A percentile compares a stretch with the other conserved stretches of the same genome.
Conservation (phyloP, 2,329 filamentous ascomycete species). For the Pseudogymnoascus sp. region DNA sequence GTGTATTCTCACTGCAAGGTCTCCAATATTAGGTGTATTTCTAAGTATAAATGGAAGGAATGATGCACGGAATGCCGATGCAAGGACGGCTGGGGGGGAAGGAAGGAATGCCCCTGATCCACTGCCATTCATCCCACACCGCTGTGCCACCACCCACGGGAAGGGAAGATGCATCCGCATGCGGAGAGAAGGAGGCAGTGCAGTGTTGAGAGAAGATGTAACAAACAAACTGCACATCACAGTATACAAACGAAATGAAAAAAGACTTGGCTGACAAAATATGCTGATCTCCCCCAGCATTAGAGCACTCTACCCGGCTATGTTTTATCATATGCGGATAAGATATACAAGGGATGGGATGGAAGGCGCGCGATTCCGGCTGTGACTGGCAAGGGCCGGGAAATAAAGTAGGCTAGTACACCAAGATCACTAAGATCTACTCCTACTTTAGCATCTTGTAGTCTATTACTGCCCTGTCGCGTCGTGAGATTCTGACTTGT, state of each 20-base stretch:
- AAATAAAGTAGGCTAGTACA: background rate
- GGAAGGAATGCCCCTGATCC: background rate
- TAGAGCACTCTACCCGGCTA: background rate
- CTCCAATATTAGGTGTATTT: background rate
- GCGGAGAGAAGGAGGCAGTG: background rate
- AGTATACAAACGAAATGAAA: conserved; percentile 6
- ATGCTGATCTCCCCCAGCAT: background rate
- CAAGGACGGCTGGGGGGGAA: background rate
- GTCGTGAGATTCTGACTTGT: background rate
- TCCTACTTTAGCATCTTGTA: background rate
- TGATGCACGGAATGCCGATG: background rate
- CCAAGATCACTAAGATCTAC: background rate
- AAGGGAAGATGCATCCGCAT: background rate
- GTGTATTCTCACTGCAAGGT: background rate
- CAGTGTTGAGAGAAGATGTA: background rate
- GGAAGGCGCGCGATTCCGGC: background rate
- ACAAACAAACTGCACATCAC: background rate
- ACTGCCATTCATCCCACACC: background rate
- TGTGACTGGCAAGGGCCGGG: background rate
- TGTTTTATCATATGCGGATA: conserved; percentile 1
- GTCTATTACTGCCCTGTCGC: background rate
- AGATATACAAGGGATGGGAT: background rate
- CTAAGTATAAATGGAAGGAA: conserved; percentile 1
- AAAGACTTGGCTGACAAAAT: background rate
- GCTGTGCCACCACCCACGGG: background rate